Conservation (phyloP, 441 rosid genomes). For the Omphalea diandra region DNA sequence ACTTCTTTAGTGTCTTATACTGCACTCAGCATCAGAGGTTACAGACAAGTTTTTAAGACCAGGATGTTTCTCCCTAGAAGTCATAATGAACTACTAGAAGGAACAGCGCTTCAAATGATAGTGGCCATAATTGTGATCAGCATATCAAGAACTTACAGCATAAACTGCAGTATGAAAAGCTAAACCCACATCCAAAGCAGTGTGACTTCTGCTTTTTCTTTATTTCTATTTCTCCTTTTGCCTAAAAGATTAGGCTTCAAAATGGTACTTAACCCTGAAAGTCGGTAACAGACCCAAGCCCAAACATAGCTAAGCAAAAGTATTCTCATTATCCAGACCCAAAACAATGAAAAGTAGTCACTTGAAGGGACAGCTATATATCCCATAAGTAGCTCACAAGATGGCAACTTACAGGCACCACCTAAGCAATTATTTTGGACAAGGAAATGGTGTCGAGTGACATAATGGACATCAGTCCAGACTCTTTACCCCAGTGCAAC, state of each 20-base stretch:
- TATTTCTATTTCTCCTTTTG: neutral
- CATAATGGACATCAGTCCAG: neutral
- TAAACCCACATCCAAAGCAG: neutral
- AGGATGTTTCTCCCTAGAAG: neutral
- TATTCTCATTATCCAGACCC: neutral
- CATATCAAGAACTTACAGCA: constrained; percentile 1
- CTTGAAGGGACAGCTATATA: neutral
- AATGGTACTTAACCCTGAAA: neutral
- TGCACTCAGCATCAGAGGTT: constrained; percentile 1
- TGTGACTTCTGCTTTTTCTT: neutral
- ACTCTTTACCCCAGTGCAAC: neutral
- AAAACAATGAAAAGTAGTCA: constrained; percentile 6
- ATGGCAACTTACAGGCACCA: neutral
- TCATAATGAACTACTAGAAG: neutral
- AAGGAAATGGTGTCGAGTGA: neutral
- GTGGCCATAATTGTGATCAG: neutral
- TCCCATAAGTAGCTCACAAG: neutral
- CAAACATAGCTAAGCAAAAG: neutral
- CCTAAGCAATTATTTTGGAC: constrained; percentile 7
- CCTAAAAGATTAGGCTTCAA: neutral
- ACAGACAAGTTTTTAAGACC: neutral
- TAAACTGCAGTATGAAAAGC: neutral
- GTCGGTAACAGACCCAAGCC: neutral
- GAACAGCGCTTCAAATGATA: neutral
- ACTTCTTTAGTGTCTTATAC: constrained; percentile 1